Conservation (phyloP, 2,329 filamentous ascomycete genomes). For the Cryphonectria nitschkei region DNA sequence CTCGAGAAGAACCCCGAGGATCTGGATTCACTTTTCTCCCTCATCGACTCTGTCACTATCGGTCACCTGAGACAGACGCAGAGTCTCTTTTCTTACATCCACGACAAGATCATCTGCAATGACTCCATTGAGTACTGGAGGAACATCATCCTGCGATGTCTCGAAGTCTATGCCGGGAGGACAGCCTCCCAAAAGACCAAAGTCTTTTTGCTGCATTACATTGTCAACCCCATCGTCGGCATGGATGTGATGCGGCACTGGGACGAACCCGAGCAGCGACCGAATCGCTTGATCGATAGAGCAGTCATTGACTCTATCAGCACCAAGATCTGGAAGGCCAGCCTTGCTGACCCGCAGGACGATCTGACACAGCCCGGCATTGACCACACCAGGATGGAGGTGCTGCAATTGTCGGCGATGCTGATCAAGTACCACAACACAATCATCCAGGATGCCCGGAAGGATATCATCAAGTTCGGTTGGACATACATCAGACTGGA, state of each 20-base stretch:
- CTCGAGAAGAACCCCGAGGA: conserved; percentile 75
- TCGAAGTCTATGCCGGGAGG: conserved; percentile 84
- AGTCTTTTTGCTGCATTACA: conserved; percentile 85
- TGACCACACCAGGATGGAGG: conserved; percentile 94
- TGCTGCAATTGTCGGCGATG: conserved; percentile 92
- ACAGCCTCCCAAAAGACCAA: conserved; percentile 86
- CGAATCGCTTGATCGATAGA: conserved; percentile 76
- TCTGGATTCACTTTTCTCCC: conserved; percentile 79
- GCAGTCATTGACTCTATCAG: conserved; percentile 88
- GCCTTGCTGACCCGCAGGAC: conserved; percentile 79
- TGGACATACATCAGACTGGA: conserved; percentile 99
- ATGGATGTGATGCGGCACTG: conserved; percentile 93
- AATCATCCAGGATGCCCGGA: conserved; percentile 86
- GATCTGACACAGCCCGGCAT: conserved; percentile 84
- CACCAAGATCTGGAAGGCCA: conserved; percentile 90
- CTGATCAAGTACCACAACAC: conserved; percentile 92
- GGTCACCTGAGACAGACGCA: conserved; percentile 81
- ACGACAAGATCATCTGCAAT: conserved; percentile 79
- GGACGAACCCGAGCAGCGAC: conserved; percentile 56
- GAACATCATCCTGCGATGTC: conserved; percentile 77
- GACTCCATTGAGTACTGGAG: conserved; percentile 87
- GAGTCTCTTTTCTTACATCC: conserved; percentile 79
- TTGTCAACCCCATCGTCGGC: conserved; percentile 94
- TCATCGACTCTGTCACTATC: conserved; percentile 82
- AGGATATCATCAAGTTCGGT: conserved; percentile 98